Evolutionary conservation across 176 grass and related monocot species (phyloP), one percentile per base, ranked within the genome.

Genomic region (Zea luxurians): DNA sequence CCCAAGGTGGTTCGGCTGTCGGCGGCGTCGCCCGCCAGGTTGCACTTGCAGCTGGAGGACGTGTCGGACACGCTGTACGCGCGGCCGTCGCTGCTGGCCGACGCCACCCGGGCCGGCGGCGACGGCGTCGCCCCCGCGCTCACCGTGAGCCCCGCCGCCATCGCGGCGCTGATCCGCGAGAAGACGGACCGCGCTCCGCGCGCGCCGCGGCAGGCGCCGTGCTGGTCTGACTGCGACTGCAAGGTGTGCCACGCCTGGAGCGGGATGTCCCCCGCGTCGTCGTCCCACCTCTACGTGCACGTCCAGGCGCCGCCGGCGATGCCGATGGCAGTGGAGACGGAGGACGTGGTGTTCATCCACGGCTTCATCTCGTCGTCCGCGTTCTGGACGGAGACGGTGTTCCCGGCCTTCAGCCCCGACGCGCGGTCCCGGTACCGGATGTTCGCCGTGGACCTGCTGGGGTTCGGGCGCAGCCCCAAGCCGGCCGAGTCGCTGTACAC

Each of bases 161-260:
- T 98, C 62, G 75, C 82, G 11, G 91, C 94, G 83, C 75, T 98
- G 70, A 92, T 98, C 83, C 88, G 74, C 70, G 91, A 89, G 13
- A 98, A 94, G 83, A 83, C 92, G 48, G 87, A 80, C 75, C 80
- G 80, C 0, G 49, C 80, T 2, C 89, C 78, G 0, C 82, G 82
- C 0, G 80, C 61, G 35, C 74, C 85, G 10, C 71, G 65, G 18
- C 81, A 35, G 54, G 70, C 82, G n/a, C 90, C 96, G 0, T 89
- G 84, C 83, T 99, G 96, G 96, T 99, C 96, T 45, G 96, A 99
- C 89, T 99, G 96, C 69, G 90, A 96, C 88, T 99, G 96, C 88
- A 92, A 93, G 81, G 59, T 83, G 40, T 99, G 96, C 83, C 89
- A 99, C 73, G 71, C 89, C 4, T 97, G 90, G 93, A 97, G 86